Evolutionary conservation across 345 rosid species (phyloP), one percentile per base, ranked within the genome.

Genomic region (Limnanthes douglasii): DNA sequence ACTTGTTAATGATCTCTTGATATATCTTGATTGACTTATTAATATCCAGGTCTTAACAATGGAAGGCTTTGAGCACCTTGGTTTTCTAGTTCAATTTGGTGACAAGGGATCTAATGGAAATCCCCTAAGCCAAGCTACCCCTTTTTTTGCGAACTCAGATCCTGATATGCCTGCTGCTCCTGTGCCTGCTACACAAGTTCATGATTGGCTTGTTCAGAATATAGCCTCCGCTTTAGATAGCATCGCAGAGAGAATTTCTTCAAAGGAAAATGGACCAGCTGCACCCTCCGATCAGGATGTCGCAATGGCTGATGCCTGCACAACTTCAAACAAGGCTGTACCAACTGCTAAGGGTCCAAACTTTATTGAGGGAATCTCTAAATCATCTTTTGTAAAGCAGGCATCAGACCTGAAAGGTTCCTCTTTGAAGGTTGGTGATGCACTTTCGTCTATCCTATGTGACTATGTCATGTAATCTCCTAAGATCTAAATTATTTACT

Each of bases 141-240:
- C 95, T 0, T 85, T 92, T 72, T 92, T 85, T 18, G 96, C 99
- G 34, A 85, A 92, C 66, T 78, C 99, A 21, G 99, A 92, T 68
- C 95, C 99, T 3, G 96, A 78, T 62, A 92, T 85, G 99, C 99
- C 96, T 30, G 96, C 96, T 23, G 86, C 62, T 56, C 93, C 96
- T 18, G 94, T 81, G 51, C 73, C 99, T 41, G 79, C 81, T 17
- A 41, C 73, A 25, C 94, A 92, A 62, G 94, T 78, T 52, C 90
- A 62, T 50, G 93, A 73, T 36, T 92, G 99, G 99, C 71, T 92
- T 58, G 53, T 72, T 30, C 75, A 85, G 56, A 78, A 69, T 47
- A 85, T 92, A 42, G 56, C 78, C 39, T 54, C 86, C 30, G 75
- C 93, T 18, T 57, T 85, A 73, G 90, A 85, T 41, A 65, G 51